Evolutionary conservation across 495 filamentous ascomycete genomes (phyloP).

Genomic region (Cercophora scortea): DNA sequence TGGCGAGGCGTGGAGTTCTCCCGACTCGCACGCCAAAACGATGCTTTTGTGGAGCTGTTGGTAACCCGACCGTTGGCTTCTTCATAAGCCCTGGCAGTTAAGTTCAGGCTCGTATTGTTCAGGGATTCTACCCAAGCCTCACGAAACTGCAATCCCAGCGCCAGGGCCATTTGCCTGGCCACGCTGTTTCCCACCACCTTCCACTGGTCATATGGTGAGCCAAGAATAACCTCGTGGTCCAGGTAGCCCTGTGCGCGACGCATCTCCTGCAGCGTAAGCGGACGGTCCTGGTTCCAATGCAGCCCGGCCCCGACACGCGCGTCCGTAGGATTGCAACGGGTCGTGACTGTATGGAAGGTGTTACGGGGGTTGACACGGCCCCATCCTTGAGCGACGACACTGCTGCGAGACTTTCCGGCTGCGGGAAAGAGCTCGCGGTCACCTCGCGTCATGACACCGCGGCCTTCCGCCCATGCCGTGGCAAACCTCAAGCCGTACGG

Average conservation of each 20-base stretch:
- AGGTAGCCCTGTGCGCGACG: constrained; percentile 58
- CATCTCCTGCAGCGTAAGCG: constrained; percentile 53
- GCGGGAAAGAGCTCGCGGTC: constrained; percentile 28
- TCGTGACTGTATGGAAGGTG: constrained; percentile 52
- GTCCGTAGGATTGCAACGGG: constrained; percentile 36
- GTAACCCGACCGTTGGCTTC: too few relatives aligned
- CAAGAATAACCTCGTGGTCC: constrained; percentile 61
- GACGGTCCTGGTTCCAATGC: constrained; percentile 55
- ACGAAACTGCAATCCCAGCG: constrained; percentile 51
- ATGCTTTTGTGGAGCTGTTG: too few relatives aligned
- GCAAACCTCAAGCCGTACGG: constrained; percentile 41
- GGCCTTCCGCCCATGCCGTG: constrained; percentile 28
- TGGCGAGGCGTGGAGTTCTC: too few relatives aligned
- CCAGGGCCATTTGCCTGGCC: constrained; percentile 53
- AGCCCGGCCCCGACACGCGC: constrained; percentile 36
- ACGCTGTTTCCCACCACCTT: constrained; percentile 67
- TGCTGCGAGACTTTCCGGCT: constrained; percentile 2
- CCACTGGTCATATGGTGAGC: constrained; percentile 41
- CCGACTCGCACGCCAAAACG: too few relatives aligned
- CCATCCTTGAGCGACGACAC: constrained; percentile 33
- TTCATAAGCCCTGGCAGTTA: too few relatives aligned
- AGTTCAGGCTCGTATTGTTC: constrained; percentile 10
- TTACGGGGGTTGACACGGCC: constrained; percentile 39
- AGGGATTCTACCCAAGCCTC: constrained; percentile 45
- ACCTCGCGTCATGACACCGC: constrained; percentile 27